These are phyloP conservation scores for sorghum (Sorghum bicolor) DNA, from an alignment of 176 grass and related monocot species.

Conservation along the genomic window Sorghum_bicolor_NCBIv3 NC_012870.2:13406001-13406500, in stretches of 20 bases:
- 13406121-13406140: constrained; percentile 1
- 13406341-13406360: constrained; percentile 25
- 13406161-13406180: constrained; percentile 24
- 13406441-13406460: constrained; percentile 74
- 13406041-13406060: constrained; percentile 6
- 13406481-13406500: constrained; percentile 62
- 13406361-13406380: constrained; percentile 16
- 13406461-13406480: constrained; percentile 69
- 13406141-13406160: background rate
- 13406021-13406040: constrained; percentile 1
- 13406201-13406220: constrained; percentile 78
- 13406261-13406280: constrained; percentile 66
- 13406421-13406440: constrained; percentile 88
- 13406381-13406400: constrained; percentile 29
- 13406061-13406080: constrained; percentile 9
- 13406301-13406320: constrained; percentile 45
- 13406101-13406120: background rate
- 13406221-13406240: constrained; percentile 75
- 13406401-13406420: constrained; percentile 68
- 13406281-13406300: constrained; percentile 57
- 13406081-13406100: background rate
- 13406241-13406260: constrained; percentile 85
- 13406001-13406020: background rate
- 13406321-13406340: constrained; percentile 20
- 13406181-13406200: constrained; percentile 87